phyloP scores from a whole-genome alignment of 1,139 yeast genomes.

The Hansenula anomala region DNA sequence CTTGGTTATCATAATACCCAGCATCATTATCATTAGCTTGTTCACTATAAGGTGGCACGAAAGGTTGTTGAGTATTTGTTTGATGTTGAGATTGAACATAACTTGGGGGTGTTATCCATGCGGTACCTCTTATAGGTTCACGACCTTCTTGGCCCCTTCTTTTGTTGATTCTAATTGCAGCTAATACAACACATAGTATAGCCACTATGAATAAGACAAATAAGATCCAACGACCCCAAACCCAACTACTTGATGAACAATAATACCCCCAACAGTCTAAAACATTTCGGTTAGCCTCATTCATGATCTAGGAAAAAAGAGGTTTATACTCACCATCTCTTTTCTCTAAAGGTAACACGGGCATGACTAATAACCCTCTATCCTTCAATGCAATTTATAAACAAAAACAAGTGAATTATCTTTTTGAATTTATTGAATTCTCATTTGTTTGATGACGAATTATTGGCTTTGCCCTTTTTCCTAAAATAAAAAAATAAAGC shows the following conservation, averaged over 20 bases:
- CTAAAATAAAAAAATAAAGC: too few relatives aligned
- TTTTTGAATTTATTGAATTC: too few relatives aligned
- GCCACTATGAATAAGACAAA: conserved; percentile 41
- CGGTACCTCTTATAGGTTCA: conserved; percentile 74
- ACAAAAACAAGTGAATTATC: too few relatives aligned
- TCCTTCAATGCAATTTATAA: neutral
- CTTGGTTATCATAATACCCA: conserved; percentile 74
- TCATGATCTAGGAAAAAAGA: too few relatives aligned
- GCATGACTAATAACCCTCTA: neutral
- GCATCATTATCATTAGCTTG: conserved; percentile 65
- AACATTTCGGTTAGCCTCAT: too few relatives aligned
- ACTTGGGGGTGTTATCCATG: conserved; percentile 92
- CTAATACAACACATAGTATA: conserved; percentile 42
- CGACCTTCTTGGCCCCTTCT: conserved; percentile 57
- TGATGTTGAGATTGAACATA: conserved; percentile 55
- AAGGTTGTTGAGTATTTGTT: conserved; percentile 30
- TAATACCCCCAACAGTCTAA: conserved; percentile 14
- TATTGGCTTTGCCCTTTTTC: too few relatives aligned
- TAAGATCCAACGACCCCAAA: conserved; percentile 41
- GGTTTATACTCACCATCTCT: neutral
- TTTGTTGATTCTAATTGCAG: conserved; percentile 55
- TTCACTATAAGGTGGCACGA: conserved; percentile 65
- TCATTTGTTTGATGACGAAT: too few relatives aligned
- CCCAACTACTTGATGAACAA: conserved; percentile 14
- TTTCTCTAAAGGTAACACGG: neutral